These are phyloP conservation scores for Noccaea bulbosa DNA, from an alignment of 345 rosid genomes.

Conservation along the genomic window DNA sequence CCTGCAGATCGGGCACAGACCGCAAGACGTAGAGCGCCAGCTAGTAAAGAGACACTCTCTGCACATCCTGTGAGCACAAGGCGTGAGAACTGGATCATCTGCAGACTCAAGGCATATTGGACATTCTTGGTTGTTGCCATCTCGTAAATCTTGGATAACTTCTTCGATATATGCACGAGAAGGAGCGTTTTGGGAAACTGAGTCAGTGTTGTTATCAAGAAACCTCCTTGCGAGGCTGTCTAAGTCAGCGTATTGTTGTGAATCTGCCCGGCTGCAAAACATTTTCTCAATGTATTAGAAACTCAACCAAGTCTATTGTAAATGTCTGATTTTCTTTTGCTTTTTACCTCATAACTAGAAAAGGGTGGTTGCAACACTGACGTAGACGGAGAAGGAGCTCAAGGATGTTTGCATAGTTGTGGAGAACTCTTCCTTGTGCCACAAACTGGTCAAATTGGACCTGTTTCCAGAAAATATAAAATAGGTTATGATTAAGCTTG, in stretches of 20 bases:
- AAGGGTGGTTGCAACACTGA: slow-evolving; percentile 81
- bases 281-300: slow-evolving; percentile 8
- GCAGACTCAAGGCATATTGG: slow-evolving; percentile 71
- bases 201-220: slow-evolving; percentile 50
- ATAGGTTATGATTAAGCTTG: slow-evolving; percentile 15
- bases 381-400: slow-evolving; percentile 73
- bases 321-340: not conserved
- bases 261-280: slow-evolving; percentile 45
- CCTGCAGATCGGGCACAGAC: slow-evolving; percentile 65
- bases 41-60: slow-evolving; percentile 68
- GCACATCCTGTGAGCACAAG: slow-evolving; percentile 75
- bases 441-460: slow-evolving; percentile 70
- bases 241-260: slow-evolving; percentile 61
- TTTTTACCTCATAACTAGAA: slow-evolving; percentile 66
- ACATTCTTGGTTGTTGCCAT: slow-evolving; percentile 60
- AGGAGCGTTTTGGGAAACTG: slow-evolving; percentile 41
- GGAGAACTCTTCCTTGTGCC: slow-evolving; percentile 76
- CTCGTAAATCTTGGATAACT: slow-evolving; percentile 55
- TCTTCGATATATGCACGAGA: slow-evolving; percentile 57
- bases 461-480: slow-evolving; percentile 42
- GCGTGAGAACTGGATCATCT: slow-evolving; percentile 73
- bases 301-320: not conserved
- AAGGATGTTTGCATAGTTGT: slow-evolving; percentile 67
- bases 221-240: slow-evolving; percentile 64
- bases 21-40: slow-evolving; percentile 54